Conservation (phyloP, 2,329 filamentous ascomycete species). For the Endoconidiophora polonica region DNA sequence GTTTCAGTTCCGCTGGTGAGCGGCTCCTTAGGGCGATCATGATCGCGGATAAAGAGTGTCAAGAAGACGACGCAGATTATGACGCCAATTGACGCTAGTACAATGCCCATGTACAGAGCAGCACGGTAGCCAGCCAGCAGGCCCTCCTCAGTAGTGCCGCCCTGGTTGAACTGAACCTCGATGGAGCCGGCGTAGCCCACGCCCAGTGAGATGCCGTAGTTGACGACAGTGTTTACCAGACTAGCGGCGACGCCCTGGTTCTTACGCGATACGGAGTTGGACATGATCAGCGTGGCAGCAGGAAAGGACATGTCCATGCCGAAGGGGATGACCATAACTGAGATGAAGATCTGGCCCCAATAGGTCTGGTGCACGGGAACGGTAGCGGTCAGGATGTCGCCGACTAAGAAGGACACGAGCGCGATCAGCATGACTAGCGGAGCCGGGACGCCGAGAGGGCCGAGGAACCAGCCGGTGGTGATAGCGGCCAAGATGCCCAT, state of each 20-base stretch:
- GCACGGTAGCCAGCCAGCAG: slow-evolving; percentile 22
- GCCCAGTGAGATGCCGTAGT: slow-evolving; percentile 50
- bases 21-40: neutral
- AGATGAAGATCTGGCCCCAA: slow-evolving; percentile 47
- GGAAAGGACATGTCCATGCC: slow-evolving; percentile 54
- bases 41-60: slow-evolving; percentile 8
- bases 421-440: slow-evolving; percentile 28
- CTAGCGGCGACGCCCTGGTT: slow-evolving; percentile 33
- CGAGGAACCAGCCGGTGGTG: slow-evolving; percentile 26
- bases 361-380: slow-evolving; percentile 40
- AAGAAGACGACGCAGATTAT: slow-evolving; percentile 16
- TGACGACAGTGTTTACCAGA: slow-evolving; percentile 47
- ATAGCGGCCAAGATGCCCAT: slow-evolving; percentile 29
- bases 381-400: slow-evolving; percentile 27
- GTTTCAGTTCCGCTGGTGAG: slow-evolving; percentile 4
- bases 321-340: slow-evolving; percentile 39
- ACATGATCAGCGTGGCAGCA: slow-evolving; percentile 42
- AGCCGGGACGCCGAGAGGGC: slow-evolving; percentile 21
- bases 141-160: slow-evolving; percentile 15
- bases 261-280: slow-evolving; percentile 29
- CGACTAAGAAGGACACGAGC: slow-evolving; percentile 27
- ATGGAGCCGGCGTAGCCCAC: slow-evolving; percentile 51
- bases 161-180: slow-evolving; percentile 25
- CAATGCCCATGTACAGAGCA: slow-evolving; percentile 27
- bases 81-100: slow-evolving; percentile 22